phyloP scores from a whole-genome alignment of 495 filamentous ascomycete species.

The Bathelium albidoporum region DNA sequence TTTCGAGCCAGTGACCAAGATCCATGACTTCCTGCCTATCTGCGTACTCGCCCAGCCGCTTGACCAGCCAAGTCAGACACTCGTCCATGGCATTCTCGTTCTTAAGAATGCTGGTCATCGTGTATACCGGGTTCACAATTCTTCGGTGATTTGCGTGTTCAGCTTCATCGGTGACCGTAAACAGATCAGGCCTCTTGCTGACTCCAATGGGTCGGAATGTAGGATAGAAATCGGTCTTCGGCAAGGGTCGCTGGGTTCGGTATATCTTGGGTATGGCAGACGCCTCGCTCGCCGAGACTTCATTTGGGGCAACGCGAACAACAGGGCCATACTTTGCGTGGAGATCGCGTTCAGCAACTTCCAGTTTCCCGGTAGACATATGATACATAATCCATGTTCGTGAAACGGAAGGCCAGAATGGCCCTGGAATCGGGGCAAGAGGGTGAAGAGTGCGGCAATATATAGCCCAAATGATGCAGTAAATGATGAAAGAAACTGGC shows the following conservation, averaged over 20 bases:
- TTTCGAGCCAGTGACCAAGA: conserved; percentile 16
- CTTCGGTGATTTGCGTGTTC: conserved; percentile 23
- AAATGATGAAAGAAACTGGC: conserved; percentile 1
- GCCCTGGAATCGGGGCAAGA: conserved; percentile 22
- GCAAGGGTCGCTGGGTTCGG: conserved; percentile 25
- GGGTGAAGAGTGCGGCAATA: conserved; percentile 19
- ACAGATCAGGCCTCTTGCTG: conserved; percentile 3
- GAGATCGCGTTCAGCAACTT: conserved; percentile 16
- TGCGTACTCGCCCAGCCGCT: conserved; percentile 21
- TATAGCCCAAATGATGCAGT: conserved; percentile 9
- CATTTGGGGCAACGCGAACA: conserved; percentile 23
- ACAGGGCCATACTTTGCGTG: conserved; percentile 21
- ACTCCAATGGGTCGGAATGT: conserved; percentile 13
- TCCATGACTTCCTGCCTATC: conserved; percentile 20
- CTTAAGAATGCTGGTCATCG: conserved; percentile 26
- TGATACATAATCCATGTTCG: conserved; percentile 25
- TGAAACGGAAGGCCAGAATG: conserved; percentile 20
- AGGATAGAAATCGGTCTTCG: conserved; percentile 23
- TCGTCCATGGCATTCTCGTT: conserved; percentile 25
- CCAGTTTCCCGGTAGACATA: conserved; percentile 21
- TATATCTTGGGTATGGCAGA: conserved; percentile 28
- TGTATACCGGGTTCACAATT: conserved; percentile 29
- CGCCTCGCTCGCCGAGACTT: conserved; percentile 24
- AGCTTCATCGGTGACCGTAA: conserved; percentile 21
- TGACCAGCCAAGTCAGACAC: conserved; percentile 22